Evolutionary conservation across 371 early-diverging fungal genomes (phyloP).

Genomic region (Rhizomucor pusillus): DNA sequence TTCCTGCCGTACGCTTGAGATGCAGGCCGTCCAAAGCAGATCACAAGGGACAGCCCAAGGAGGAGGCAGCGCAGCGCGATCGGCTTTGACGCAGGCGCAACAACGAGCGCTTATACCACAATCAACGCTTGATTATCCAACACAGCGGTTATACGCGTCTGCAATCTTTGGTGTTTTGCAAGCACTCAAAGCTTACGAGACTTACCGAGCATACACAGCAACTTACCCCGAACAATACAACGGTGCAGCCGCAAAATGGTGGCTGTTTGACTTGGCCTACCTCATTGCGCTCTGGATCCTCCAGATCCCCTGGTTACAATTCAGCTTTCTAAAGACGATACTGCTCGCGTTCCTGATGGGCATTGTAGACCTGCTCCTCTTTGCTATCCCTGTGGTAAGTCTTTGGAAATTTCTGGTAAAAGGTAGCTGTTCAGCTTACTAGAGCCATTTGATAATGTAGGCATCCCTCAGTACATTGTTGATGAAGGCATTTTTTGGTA

Average conservation of each 20-base stretch:
- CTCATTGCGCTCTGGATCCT: constrained; percentile 29
- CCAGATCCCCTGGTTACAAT: constrained; percentile 51
- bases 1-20: constrained; percentile 11
- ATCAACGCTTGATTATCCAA: constrained; percentile 37
- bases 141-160: constrained; percentile 41
- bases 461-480: constrained; percentile 9
- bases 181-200: constrained; percentile 30
- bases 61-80: constrained; percentile 1
- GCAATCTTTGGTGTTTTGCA: constrained; percentile 32
- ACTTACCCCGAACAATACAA: constrained; percentile 30
- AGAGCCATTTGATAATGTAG: constrained; percentile 1
- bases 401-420: neutral
- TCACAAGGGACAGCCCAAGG: constrained; percentile 7
- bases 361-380: constrained; percentile 21
- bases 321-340: constrained; percentile 29
- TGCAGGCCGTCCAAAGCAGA: constrained; percentile 15
- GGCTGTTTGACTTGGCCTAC: constrained; percentile 26
- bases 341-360: constrained; percentile 12
- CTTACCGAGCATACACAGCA: constrained; percentile 17
- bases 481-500: constrained; percentile 13
- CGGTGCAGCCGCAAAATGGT: constrained; percentile 30
- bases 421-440: neutral
- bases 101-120: constrained; percentile 40
- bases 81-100: constrained; percentile 18
- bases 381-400: constrained; percentile 34